Base-by-base conservation (phyloP, 768 basidiomycete genomes). In the Macrolepiota fuliginosa region DNA sequence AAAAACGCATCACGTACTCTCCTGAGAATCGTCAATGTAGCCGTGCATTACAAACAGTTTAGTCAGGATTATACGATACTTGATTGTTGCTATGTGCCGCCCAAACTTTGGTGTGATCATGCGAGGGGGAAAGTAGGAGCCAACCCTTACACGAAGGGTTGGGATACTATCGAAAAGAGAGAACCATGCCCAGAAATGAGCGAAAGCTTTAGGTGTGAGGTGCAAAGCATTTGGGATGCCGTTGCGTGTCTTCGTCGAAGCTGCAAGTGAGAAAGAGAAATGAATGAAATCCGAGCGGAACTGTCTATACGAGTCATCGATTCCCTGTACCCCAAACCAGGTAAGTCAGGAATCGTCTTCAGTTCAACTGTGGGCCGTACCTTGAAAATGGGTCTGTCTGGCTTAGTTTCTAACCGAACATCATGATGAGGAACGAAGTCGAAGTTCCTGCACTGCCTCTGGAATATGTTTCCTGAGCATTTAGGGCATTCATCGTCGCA, bases 201-300 rank as follows among this genome's bases (percentile, higher is more conserved):
- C 81, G 67, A 94, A 94, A 2, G 86, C 80, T 65, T 89, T 88
- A 0, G 95, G 93, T 1, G 90, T 92, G 35, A 96, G 83, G 72
- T 98, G 91, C 58, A 98, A 76, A 17, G 57, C 46, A 37, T 64
- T 64, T 66, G 71, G 37, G 58, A 56, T 47, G 4, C 42, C 17
- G 49, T 68, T 72, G 42, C 71, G 65, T 39, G 64, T 70, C 61
- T 74, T 74, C 22, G 85, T 77, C 6, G 88, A 88, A 1, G 91
- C 90, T 25, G 84, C 83, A 66, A 97, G 76, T 1, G 96, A 97
- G 42, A 94, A 81, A 0, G 94, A 94, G 58, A 96, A 82, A 72
- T 98, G 96, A 51, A 98, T 88, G 70, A 93, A 96, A 73, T 98
- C 90, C 4, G 94, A 96, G 37, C 96, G 89, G 73, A 98, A 97